phyloP scores from a whole-genome alignment of 306 rosid species.

The Urtica urens region DNA sequence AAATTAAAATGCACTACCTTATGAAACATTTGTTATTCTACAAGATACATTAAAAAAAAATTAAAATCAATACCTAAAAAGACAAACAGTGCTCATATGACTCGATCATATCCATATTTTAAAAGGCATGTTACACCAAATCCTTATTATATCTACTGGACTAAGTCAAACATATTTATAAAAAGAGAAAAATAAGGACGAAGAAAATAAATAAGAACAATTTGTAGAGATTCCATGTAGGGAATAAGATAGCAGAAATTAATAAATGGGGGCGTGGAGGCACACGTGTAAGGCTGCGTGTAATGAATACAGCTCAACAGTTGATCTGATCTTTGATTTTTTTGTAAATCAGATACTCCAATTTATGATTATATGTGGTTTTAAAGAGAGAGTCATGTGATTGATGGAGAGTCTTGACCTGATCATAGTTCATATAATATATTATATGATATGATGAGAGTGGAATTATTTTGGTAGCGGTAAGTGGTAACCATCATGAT shows the following conservation, averaged over 20 bases:
- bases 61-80: too few species aligned
- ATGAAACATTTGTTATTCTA: too few species aligned
- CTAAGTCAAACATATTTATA: too few species aligned
- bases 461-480: conserved; percentile 5
- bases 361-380: neutral
- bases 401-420: neutral
- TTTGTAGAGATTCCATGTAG: too few species aligned
- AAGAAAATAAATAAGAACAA: too few species aligned
- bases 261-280: neutral
- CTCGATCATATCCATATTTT: too few species aligned
- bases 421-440: neutral
- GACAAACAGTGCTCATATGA: too few species aligned
- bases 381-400: conserved; percentile 2
- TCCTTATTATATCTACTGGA: too few species aligned
- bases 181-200: too few species aligned
- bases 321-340: conserved; percentile 7
- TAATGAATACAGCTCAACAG: conserved; percentile 9
- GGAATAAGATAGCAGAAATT: neutral
- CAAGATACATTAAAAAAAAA: too few species aligned
- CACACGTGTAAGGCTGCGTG: neutral
- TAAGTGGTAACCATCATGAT: conserved; percentile 24
- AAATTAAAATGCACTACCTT: too few species aligned
- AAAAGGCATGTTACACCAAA: too few species aligned
- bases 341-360: neutral
- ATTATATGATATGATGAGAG: neutral